These are phyloP conservation scores for Macaranga tanarius DNA, from an alignment of 441 rosid species.

Conservation along the genomic window DNA sequence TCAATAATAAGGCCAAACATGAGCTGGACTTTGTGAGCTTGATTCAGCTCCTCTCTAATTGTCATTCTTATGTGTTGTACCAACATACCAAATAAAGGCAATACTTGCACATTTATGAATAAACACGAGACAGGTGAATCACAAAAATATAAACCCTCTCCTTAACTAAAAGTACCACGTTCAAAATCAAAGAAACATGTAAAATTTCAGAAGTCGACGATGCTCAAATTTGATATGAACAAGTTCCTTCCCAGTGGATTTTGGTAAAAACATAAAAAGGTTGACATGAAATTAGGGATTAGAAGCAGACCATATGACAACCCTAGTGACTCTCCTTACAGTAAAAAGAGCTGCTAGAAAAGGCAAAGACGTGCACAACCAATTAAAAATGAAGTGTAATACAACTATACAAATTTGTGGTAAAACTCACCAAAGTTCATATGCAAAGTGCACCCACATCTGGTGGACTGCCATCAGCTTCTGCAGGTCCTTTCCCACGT, in stretches of 20 bases:
- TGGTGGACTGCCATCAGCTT: slow-evolving; percentile 49
- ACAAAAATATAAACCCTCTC: not conserved
- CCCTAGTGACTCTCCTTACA: not conserved
- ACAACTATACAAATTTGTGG: not conserved
- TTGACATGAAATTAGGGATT: not conserved
- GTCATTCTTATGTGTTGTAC: not conserved
- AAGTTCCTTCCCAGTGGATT: not conserved
- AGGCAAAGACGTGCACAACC: not conserved
- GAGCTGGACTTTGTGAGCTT: not conserved
- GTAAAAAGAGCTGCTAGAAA: not conserved
- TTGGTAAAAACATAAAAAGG: too few species aligned
- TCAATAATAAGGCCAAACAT: not conserved
- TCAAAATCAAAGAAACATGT: not conserved
- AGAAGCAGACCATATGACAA: not conserved
- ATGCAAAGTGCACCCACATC: slow-evolving; percentile 93
- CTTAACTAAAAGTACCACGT: not conserved
- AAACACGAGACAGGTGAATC: not conserved
- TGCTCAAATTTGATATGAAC: too few species aligned
- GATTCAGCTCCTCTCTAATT: not conserved
- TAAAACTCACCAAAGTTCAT: slow-evolving; percentile 35
- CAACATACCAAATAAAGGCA: not conserved
- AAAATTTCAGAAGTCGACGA: not conserved
- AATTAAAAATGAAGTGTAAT: not conserved
- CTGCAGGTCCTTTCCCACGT: slow-evolving; percentile 41
- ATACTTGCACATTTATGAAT: not conserved